Percentiles rank a stretch among this genome's conserved stretches.
Evolutionary conservation across 2,329 filamentous ascomycete genomes (phyloP).

Genomic region (Byssochlamys sp.): DNA sequence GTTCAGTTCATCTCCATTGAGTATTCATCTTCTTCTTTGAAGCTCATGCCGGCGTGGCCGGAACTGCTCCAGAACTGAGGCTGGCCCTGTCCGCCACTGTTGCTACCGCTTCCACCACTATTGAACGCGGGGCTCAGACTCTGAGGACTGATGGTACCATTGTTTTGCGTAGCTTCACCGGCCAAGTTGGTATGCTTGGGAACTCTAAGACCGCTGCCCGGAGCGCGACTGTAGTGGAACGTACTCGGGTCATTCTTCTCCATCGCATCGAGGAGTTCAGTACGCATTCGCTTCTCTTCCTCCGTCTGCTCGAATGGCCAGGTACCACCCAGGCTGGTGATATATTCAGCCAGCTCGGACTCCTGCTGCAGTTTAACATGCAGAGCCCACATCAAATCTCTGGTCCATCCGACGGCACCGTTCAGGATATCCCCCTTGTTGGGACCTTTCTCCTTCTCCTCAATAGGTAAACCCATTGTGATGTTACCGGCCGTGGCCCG

Average conservation of each 20-base stretch:
- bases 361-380: constrained; percentile 82
- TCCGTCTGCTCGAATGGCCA: constrained; percentile 78
- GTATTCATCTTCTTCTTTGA: constrained; percentile 93
- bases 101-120: constrained; percentile 58
- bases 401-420: constrained; percentile 90
- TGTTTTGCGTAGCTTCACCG: constrained; percentile 59
- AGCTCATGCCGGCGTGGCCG: constrained; percentile 53
- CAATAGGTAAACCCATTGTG: constrained; percentile 80
- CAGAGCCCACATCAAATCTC: constrained; percentile 94
- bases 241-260: constrained; percentile 64
- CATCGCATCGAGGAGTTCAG: constrained; percentile 78
- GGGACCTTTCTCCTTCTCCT: constrained; percentile 96
- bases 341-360: constrained; percentile 69
- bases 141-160: constrained; percentile 45
- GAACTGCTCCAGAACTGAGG: constrained; percentile 46
- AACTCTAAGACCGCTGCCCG: constrained; percentile 77
- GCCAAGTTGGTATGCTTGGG: constrained; percentile 87
- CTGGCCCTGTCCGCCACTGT: constrained; percentile 37
- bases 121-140: constrained; percentile 60
- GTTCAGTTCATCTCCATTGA: constrained; percentile 58
- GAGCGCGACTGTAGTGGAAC: constrained; percentile 76
- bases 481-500: constrained; percentile 75
- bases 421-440: constrained; percentile 99
- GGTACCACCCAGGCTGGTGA: constrained; percentile 61
- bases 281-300: constrained; percentile 91